Percentiles rank a stretch among this genome's conserved stretches.
phyloP scores from a whole-genome alignment of 2,329 filamentous ascomycete species.

The Colletotrichum theobromicola region DNA sequence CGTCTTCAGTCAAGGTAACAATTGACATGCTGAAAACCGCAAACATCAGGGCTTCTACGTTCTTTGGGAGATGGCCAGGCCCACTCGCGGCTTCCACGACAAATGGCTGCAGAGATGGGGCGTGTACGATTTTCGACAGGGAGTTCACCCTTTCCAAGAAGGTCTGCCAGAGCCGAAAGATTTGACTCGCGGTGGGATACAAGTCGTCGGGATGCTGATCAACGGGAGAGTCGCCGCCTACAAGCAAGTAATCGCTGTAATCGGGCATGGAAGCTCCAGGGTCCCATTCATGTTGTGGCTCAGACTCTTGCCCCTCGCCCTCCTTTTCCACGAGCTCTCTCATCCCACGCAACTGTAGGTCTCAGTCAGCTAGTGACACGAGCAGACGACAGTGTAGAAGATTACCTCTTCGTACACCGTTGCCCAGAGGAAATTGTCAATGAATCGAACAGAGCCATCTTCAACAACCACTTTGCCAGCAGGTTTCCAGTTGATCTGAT shows the following conservation, averaged over 20 bases:
- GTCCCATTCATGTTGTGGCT: neutral
- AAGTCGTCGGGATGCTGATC: neutral
- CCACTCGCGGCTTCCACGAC: conserved; percentile 34
- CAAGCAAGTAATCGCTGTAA: conserved; percentile 8
- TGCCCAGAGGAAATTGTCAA: conserved; percentile 60
- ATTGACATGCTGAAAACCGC: conserved; percentile 64
- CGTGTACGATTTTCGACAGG: conserved; percentile 73
- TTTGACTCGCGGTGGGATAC: neutral
- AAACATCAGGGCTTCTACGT: conserved; percentile 67
- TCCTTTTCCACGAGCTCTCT: neutral
- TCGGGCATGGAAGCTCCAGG: conserved; percentile 12
- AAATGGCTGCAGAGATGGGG: conserved; percentile 56
- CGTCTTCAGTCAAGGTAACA: conserved; percentile 60
- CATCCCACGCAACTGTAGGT: neutral
- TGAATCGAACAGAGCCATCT: conserved; percentile 59
- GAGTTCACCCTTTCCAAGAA: conserved; percentile 79
- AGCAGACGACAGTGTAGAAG: neutral
- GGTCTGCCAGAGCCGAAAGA: conserved; percentile 71
- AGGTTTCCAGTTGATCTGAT: conserved; percentile 42
- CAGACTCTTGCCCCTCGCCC: neutral
- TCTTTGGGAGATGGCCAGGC: conserved; percentile 10
- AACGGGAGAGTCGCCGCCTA: neutral
- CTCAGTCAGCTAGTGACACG: neutral
- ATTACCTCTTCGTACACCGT: conserved; percentile 63
- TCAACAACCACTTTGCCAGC: conserved; percentile 58